Evolutionary conservation across 805 yeast genomes (phyloP).

Genomic region (Metschnikowia kunwiensis): DNA sequence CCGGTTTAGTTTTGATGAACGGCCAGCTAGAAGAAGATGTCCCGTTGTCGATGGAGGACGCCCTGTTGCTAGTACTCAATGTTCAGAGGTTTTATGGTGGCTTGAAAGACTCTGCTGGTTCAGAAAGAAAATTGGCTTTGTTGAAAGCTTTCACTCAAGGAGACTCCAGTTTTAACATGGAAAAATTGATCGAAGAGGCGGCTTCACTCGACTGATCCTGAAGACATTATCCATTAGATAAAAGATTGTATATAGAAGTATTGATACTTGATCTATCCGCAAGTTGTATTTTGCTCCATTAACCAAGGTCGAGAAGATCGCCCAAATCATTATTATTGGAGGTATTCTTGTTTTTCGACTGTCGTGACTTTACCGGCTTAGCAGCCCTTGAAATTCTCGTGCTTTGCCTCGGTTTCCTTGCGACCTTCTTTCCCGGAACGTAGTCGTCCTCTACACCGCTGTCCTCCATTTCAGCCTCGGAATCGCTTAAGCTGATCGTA

Average conservation of each 20-base stretch:
- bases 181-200: constrained; percentile 65
- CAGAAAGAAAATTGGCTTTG: constrained; percentile 51
- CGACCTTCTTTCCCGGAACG: too few species aligned
- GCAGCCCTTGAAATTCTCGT: neutral
- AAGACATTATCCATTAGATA: neutral
- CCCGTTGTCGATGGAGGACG: constrained; percentile 64
- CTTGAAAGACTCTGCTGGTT: constrained; percentile 37
- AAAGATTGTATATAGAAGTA: neutral
- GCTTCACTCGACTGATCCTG: constrained; percentile 40
- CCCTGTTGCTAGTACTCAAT: constrained; percentile 72
- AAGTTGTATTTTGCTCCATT: too few species aligned
- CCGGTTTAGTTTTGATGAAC: constrained; percentile 76
- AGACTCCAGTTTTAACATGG: constrained; percentile 59
- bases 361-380: neutral
- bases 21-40: constrained; percentile 76
- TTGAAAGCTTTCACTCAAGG: constrained; percentile 72
- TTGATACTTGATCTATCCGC: too few species aligned
- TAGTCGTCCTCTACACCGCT: constrained; percentile 3
- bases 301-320: constrained; percentile 17
- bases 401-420: neutral
- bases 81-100: constrained; percentile 85
- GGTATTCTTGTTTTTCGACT: neutral
- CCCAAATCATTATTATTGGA: constrained; percentile 12
- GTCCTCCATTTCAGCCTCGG: constrained; percentile 8
- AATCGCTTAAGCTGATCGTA: constrained; percentile 8